Evolutionary conservation across 1,284 basidiomycete species (phyloP).

Genomic region (Pseudozyma tsukubaensis): DNA sequence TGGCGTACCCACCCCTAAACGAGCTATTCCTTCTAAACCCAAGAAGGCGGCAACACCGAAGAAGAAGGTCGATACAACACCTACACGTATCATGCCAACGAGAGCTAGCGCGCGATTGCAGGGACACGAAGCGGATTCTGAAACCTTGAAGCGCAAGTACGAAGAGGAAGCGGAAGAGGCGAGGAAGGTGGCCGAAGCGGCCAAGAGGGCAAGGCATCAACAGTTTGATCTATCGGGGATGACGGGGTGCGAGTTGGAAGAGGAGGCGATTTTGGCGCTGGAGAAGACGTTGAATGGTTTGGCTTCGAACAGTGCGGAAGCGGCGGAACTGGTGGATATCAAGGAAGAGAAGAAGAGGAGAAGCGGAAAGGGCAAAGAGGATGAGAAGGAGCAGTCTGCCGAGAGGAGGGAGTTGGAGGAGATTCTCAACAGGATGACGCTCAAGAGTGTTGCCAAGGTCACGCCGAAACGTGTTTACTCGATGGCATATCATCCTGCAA

Average conservation of each 20-base stretch:
- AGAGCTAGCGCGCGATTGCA: constrained; percentile 50
- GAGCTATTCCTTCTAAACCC: constrained; percentile 26
- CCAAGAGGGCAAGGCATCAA: constrained; percentile 53
- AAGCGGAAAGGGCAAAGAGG: constrained; percentile 2
- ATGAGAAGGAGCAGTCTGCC: constrained; percentile 1
- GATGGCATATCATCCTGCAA: constrained; percentile 61
- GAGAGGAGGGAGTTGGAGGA: constrained; percentile 44
- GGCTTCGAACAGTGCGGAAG: constrained; percentile 17
- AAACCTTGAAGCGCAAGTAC: constrained; percentile 52
- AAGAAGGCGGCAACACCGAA: constrained; percentile 41
- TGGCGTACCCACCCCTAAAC: constrained; percentile 39
- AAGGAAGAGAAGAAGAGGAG: constrained; percentile 33
- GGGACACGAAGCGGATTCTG: constrained; percentile 57
- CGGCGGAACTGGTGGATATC: constrained; percentile 39
- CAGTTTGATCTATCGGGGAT: constrained; percentile 50
- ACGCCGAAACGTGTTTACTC: constrained; percentile 58
- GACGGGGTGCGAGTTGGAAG: constrained; percentile 43
- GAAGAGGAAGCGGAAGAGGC: constrained; percentile 53
- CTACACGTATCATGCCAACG: constrained; percentile 44
- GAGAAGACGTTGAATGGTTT: constrained; percentile 28
- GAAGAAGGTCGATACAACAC: constrained; percentile 21
- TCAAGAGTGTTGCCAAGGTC: constrained; percentile 56
- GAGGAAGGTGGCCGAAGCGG: constrained; percentile 42
- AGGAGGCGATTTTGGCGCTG: constrained; percentile 36
- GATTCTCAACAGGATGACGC: constrained; percentile 57